Evolutionary conservation across 1,284 basidiomycete species (phyloP).

Genomic region (Sanguinoderma infundibulare): DNA sequence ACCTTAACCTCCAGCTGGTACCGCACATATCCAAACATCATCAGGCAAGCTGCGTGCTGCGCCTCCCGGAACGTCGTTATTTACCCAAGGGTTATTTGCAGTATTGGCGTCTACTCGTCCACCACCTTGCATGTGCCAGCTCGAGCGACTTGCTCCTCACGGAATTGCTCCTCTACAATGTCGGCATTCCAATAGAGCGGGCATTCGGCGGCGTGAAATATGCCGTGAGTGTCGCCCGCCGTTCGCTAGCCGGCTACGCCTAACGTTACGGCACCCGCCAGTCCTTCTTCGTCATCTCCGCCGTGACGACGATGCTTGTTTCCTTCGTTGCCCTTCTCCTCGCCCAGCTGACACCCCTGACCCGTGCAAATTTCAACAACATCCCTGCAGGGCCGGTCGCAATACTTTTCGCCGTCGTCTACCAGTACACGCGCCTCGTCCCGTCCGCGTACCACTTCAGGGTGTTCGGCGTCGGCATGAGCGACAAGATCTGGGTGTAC

Average conservation of each 20-base stretch:
- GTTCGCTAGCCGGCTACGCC: slow-evolving; percentile 1
- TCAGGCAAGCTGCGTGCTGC: slow-evolving; percentile 35
- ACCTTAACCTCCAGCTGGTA: slow-evolving; percentile 62
- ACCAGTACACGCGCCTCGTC: slow-evolving; percentile 80
- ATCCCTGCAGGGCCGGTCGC: slow-evolving; percentile 80
- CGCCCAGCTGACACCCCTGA: slow-evolving; percentile 66
- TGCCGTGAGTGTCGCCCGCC: slow-evolving; percentile 62
- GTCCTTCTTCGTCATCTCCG: slow-evolving; percentile 78
- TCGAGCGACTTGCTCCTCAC: slow-evolving; percentile 86
- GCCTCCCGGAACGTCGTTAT: not conserved
- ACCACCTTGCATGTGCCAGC: slow-evolving; percentile 82
- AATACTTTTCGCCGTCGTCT: slow-evolving; percentile 75
- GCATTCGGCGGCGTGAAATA: slow-evolving; percentile 88
- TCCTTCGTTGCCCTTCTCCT: slow-evolving; percentile 54
- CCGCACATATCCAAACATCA: slow-evolving; percentile 48
- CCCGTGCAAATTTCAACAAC: slow-evolving; percentile 58
- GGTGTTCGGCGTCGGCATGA: slow-evolving; percentile 75
- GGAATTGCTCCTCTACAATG: slow-evolving; percentile 77
- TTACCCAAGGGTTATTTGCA: slow-evolving; percentile 37
- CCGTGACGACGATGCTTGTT: slow-evolving; percentile 67
- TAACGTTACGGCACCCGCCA: slow-evolving; percentile 37
- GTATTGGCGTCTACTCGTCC: slow-evolving; percentile 84
- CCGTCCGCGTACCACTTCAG: slow-evolving; percentile 78
- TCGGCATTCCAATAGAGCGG: slow-evolving; percentile 78
- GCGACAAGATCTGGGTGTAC: slow-evolving; percentile 77